Evolutionary conservation across 2,329 filamentous ascomycete genomes (phyloP), one percentile per base, ranked within the genome.

Genomic region (Fusarium sp.): DNA sequence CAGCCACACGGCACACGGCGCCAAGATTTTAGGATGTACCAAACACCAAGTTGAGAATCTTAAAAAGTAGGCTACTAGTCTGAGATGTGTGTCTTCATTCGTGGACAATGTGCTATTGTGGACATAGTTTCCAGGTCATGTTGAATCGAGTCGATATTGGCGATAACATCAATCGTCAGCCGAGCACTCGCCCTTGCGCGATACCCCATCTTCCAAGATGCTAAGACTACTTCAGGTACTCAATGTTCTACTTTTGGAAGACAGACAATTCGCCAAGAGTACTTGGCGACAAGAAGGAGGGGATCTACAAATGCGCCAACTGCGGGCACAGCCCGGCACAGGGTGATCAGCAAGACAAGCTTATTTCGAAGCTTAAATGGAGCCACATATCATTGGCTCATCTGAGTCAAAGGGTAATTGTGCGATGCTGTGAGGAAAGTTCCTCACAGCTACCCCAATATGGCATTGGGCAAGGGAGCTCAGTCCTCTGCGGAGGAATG

Each of bases 301-400:
- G n/a, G 27, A 25, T 45, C 47, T 38, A 47, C 71, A 59, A 61
- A 74, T 63, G 60, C 20, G 54, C 55, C 56, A 74, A 56, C 45
- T 64, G 27, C 27, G 27, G n/a, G n/a, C n/a, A n/a, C n/a, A n/a
- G n/a, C 50, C 63, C 63, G 58, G 27, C 38, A 38, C 20, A 44
- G 44, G 32, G 18, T 49, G 62, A 66, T 58, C 59, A 67, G 34
- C 32, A 46, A 73, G 63, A 74, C 72, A 74, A 74, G 72, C 72
- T 74, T 74, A 74, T 74, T 71, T 71, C 59, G 57, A 74, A 74
- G 72, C 70, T 74, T 73, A 74, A 63, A 46, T 57, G 42, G 18
- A 25, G 47, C 24, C 30, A n/a, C 43, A 50, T 46, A 11, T 45
- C 16, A 67, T 55, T 63, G 52, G 51, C 11, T 46, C 30, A 58